These are phyloP conservation scores for Cryptococcus sp. DNA, from an alignment of 1,284 basidiomycete genomes.

Conservation along the genomic window DNA sequence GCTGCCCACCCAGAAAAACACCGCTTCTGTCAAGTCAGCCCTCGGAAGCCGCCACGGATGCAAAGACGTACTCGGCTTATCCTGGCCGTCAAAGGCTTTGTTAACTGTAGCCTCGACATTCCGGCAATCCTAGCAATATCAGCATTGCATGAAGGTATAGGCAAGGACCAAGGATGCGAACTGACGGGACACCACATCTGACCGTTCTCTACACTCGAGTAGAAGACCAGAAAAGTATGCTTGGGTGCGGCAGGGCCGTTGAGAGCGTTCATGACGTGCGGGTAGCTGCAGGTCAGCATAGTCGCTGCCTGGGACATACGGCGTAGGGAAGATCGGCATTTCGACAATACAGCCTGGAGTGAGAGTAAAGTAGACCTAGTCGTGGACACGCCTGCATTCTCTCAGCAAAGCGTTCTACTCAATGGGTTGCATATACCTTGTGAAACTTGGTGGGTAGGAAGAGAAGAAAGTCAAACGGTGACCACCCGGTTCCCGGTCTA, in stretches of 20 bases:
- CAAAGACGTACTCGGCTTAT: slow-evolving; percentile 50
- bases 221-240: slow-evolving; percentile 45
- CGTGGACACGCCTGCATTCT: too few relatives aligned
- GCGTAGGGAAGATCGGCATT: slow-evolving; percentile 14
- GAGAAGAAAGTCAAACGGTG: too few relatives aligned
- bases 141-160: background rate
- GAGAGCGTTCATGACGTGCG: slow-evolving; percentile 39
- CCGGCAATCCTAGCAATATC: slow-evolving; percentile 59
- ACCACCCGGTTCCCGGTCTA: too few relatives aligned
- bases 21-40: slow-evolving; percentile 44
- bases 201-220: slow-evolving; percentile 43
- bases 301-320: slow-evolving; percentile 7
- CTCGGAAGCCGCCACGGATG: background rate
- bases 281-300: slow-evolving; percentile 21
- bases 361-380: too few relatives aligned
- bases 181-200: slow-evolving; percentile 50
- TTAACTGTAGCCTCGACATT: slow-evolving; percentile 60
- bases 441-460: too few relatives aligned
- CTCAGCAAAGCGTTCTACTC: too few relatives aligned
- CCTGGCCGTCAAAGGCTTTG: slow-evolving; percentile 53
- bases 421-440: too few relatives aligned
- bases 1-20: slow-evolving; percentile 70
- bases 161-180: background rate
- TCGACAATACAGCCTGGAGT: too few relatives aligned
- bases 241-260: slow-evolving; percentile 35